These are phyloP conservation scores for Monsonia emarginata DNA, from an alignment of 441 rosid genomes.

Conservation along the genomic window DNA sequence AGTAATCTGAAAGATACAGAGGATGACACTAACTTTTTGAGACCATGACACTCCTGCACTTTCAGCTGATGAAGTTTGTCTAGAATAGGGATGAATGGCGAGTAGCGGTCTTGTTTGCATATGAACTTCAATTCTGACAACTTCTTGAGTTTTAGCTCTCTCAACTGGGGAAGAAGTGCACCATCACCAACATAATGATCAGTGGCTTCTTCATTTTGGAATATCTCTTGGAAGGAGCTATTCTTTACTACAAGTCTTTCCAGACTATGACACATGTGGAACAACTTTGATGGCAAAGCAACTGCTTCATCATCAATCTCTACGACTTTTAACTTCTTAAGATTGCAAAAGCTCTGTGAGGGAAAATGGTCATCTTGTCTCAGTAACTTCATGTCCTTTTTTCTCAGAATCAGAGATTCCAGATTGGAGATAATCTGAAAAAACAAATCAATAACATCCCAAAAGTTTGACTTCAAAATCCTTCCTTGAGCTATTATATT, in stretches of 20 bases:
- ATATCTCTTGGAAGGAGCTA: not conserved
- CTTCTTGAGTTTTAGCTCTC: not conserved
- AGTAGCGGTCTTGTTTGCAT: too few species aligned
- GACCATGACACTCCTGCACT: constrained; percentile 9
- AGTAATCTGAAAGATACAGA: constrained; percentile 15
- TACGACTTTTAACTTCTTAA: not conserved
- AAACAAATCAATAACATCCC: not conserved
- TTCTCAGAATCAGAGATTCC: not conserved
- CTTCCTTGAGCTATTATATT: too few species aligned
- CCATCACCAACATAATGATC: not conserved
- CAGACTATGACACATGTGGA: not conserved
- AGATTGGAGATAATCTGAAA: not conserved
- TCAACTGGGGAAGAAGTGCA: not conserved
- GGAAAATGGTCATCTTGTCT: not conserved
- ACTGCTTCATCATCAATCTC: not conserved
- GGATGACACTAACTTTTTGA: constrained; percentile 18
- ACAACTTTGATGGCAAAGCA: not conserved
- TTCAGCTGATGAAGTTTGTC: constrained; percentile 9
- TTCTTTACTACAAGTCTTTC: not conserved
- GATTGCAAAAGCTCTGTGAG: not conserved
- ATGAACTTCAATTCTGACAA: not conserved
- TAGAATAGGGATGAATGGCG: too few species aligned
- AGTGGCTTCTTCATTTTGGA: not conserved
- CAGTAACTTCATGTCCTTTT: not conserved
- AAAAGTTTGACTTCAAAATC: too few species aligned